These are phyloP conservation scores for Ceratocystis eucalypticola DNA, from an alignment of 2,329 filamentous ascomycete species.

Conservation along the genomic window DNA sequence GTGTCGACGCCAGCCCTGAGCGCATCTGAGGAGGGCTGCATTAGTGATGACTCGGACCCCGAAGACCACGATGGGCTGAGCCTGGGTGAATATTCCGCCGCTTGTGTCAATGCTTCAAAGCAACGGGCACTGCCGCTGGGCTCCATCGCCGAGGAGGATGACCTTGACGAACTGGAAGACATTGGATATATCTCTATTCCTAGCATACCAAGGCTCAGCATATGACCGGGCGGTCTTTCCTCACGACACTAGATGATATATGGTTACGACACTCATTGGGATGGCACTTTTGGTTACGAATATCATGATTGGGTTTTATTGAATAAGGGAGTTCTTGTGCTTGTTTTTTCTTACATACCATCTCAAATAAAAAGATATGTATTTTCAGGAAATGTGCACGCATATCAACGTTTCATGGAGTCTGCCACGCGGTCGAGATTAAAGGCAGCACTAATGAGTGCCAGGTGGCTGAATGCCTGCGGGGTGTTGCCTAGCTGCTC, in stretches of 20 bases:
- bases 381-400: not conserved
- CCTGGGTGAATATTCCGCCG: not conserved
- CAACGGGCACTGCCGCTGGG: not conserved
- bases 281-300: conserved; percentile 7
- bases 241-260: not conserved
- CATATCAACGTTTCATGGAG: not conserved
- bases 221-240: not conserved
- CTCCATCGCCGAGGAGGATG: conserved; percentile 10
- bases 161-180: conserved; percentile 14
- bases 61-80: conserved; percentile 12
- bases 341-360: not conserved
- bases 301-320: conserved; percentile 12
- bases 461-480: conserved; percentile 65
- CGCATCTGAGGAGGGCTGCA: not conserved
- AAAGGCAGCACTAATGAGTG: conserved; percentile 63
- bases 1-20: not conserved
- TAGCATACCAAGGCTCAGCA: not conserved
- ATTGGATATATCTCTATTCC: conserved; percentile 18
- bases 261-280: not conserved
- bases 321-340: not conserved
- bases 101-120: conserved; percentile 8
- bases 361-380: not conserved
- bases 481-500: conserved; percentile 71
- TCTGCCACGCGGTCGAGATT: conserved; percentile 47
- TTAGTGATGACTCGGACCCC: conserved; percentile 3